phyloP scores from a whole-genome alignment of 2,329 filamentous ascomycete genomes.

The Nigrospora sphaerica region DNA sequence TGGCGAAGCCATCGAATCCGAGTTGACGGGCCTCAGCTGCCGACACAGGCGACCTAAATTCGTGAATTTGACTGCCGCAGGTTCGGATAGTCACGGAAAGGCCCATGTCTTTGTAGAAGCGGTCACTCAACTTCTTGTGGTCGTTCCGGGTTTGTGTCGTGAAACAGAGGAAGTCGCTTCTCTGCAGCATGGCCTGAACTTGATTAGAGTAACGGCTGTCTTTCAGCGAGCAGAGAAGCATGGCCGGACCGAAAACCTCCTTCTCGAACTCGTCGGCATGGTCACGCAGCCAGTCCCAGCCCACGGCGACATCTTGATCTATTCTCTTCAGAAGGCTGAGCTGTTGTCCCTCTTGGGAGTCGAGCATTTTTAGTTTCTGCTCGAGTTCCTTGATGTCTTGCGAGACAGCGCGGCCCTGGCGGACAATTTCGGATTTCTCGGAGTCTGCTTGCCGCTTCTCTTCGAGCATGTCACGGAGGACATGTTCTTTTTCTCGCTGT shows the following conservation, averaged over 20 bases:
- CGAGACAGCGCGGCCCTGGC: conserved; percentile 32
- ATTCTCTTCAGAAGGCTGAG: conserved; percentile 54
- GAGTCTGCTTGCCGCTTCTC: conserved; percentile 27
- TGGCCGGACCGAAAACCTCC: conserved; percentile 72
- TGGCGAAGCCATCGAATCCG: conserved; percentile 74
- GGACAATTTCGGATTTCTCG: conserved; percentile 29
- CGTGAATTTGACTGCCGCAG: conserved; percentile 43
- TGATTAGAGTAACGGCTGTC: conserved; percentile 57
- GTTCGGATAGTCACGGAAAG: conserved; percentile 69
- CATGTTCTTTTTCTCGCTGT: conserved; percentile 55
- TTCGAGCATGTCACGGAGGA: conserved; percentile 41
- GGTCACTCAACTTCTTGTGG: conserved; percentile 62
- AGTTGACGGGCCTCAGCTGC: conserved; percentile 43
- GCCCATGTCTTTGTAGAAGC: conserved; percentile 55
- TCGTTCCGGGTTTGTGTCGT: conserved; percentile 72
- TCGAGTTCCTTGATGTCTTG: conserved; percentile 30
- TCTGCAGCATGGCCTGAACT: conserved; percentile 43
- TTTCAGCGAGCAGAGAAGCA: conserved; percentile 73
- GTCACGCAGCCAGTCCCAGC: conserved; percentile 76
- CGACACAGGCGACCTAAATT: conserved; percentile 48
- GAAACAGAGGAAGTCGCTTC: conserved; percentile 55
- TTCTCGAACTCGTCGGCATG: conserved; percentile 65
- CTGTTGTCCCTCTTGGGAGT: conserved; percentile 71
- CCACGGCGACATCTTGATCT: conserved; percentile 58
- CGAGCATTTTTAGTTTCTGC: conserved; percentile 49